Base-by-base conservation (phyloP, 176 grass and related monocot genomes). In the Lolium rigidum region DNA sequence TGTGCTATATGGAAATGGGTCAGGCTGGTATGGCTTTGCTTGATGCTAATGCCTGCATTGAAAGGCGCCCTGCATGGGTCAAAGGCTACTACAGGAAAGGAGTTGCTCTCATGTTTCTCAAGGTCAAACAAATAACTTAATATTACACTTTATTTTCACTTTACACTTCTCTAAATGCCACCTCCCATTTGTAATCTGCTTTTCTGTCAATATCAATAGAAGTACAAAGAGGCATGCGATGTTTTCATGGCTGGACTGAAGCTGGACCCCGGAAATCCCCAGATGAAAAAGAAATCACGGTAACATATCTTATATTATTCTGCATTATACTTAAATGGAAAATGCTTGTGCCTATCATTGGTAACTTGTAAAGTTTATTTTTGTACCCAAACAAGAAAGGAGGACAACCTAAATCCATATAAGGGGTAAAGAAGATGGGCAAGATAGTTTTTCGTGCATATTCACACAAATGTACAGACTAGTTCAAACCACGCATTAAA, bases 21-120 rank as follows among this genome's bases (percentile, higher is more conserved):
- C 55, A 79, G 8, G 55, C 17, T 43, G 54, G 2, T 11, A 60
- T 12, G 39, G 77, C 77, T 63, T 47, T 79, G 56, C 1, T 63
- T 62, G 77, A 79, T 79, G 77, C 77, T 43, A 43, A 79, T 79
- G 11, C 1, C 17, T 79, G 56, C n/a, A 79, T 79, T 43, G 4
- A 56, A 57, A 39, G 37, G 80, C 65, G 28, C 28, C 65, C 65
- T 82, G 65, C 14, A 39, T 82, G 65, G 80, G 2, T 55, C 20
- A 82, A 82, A 71, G 80, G 64, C 9, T 70, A 82, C 13, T 82
- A 82, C 20, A 67, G 65, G 20, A 82, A 70, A 55, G 80, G 80
- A 56, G 65, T 68, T 22, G 80, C 80, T 41, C 80, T 71, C 65
- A 82, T 69, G 63, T 82, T 55, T 50, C 80, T 82, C 28, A 82